Base-by-base conservation (phyloP, 176 grass and related monocot species). In the Aegilops bicornis region DNA sequence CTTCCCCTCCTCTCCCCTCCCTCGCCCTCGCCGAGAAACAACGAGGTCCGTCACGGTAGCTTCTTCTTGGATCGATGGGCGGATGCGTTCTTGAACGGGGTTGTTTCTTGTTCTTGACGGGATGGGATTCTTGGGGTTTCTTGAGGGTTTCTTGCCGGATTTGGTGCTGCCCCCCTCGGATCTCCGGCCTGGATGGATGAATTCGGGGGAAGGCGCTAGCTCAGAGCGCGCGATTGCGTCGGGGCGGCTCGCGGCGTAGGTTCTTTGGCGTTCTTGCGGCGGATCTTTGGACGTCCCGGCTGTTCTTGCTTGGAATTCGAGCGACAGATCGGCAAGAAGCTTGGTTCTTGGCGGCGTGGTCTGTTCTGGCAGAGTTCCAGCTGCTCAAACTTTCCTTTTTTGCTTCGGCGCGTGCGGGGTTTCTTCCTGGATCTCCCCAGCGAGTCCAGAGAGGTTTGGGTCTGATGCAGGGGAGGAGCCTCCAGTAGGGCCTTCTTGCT, bases 151-250 rank as follows among this genome's bases (percentile, higher is more conserved):
- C 52, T 13, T 16, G 69, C 35, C 52, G 3, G 69, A 76, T 82
- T 90, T 83, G 3, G 19, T 14, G 72, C 4, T n/a, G 42, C 23
- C 65, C n/a, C 15, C 60, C 79, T 92, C 39, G 78, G 72, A 86
- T 78, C 86, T 82, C 82, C 77, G 42, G 56, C 13, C 13, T 39
- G 5, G 56, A 79, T 90, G 72, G 84, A 78, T 66, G 33, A 64
- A 83, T 90, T 83, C 88, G 30, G 79, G 79, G 62, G 22, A 4
- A 7, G 37, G 70, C 2, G 45, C 30, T 25, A 40, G 66, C 40
- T 79, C 6, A 29, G 72, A 73, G n/a, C 68, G 30, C 1, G 64
- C 82, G 45, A 81, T 32, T 17, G 8, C 72, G n/a, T 27, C 12
- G 11, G 65, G 50, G 50, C 50, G 31, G 64, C 76, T 32, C 3